Evolutionary conservation across 2,329 filamentous ascomycete species (phyloP).

Genomic region (Penicillium sp.): DNA sequence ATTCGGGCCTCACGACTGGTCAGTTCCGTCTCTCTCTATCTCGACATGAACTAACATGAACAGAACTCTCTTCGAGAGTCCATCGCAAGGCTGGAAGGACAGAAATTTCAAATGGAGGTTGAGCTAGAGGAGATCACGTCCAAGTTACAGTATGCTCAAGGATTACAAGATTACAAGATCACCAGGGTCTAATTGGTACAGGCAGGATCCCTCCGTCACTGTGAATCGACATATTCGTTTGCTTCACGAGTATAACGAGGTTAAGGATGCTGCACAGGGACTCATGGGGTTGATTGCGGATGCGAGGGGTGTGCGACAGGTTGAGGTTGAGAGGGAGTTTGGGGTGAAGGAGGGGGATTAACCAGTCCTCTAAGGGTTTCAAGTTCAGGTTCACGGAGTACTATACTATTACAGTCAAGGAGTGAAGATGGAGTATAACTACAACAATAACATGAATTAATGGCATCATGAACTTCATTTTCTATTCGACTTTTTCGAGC

Average conservation of each 20-base stretch:
- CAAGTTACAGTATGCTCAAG: constrained; percentile 33
- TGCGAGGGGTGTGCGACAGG: constrained; percentile 52
- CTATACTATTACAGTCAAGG: neutral
- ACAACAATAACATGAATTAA: neutral
- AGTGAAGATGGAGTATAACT: neutral
- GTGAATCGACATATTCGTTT: constrained; percentile 60
- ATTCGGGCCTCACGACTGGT: constrained; percentile 15
- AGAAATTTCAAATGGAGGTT: constrained; percentile 38
- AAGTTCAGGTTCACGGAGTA: constrained; percentile 4
- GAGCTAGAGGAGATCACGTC: constrained; percentile 32
- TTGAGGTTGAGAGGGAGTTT: constrained; percentile 40
- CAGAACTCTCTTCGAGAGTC: constrained; percentile 23
- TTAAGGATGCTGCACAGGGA: constrained; percentile 62
- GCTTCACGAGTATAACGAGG: constrained; percentile 65
- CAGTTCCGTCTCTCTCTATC: neutral
- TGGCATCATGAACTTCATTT: neutral
- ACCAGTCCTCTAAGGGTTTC: no score
- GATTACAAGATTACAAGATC: neutral
- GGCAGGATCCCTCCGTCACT: constrained; percentile 46
- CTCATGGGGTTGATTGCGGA: constrained; percentile 65
- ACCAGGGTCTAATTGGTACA: constrained; percentile 8
- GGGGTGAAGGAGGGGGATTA: constrained; percentile 37
- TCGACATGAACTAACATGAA: neutral
- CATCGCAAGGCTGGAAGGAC: constrained; percentile 43
- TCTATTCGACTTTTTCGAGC: neutral